Evolutionary conservation across 192 early-diverging fungal species (phyloP).

Genomic region (Umbelopsis isabellina): DNA sequence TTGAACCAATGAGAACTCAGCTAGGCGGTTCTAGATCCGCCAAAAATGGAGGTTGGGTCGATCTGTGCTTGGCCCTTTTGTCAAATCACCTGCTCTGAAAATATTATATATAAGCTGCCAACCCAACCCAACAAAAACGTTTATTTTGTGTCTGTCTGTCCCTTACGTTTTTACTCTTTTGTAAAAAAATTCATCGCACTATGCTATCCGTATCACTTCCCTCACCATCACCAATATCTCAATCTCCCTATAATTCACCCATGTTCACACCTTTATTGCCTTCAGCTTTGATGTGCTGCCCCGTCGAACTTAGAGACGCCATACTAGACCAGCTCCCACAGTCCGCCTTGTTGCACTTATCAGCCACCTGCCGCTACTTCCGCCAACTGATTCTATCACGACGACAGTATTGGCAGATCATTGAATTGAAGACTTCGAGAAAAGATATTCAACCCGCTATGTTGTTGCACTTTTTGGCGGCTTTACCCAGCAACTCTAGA

Average conservation of each 20-base stretch:
- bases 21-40: neutral
- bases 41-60: neutral
- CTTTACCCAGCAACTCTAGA: slow-evolving; percentile 1
- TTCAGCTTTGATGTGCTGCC: slow-evolving; percentile 1
- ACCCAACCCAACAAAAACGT: neutral
- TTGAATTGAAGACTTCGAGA: neutral
- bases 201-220: slow-evolving; percentile 10
- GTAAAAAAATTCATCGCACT: neutral
- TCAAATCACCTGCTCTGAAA: neutral
- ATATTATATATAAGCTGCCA: neutral
- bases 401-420: slow-evolving; percentile 8
- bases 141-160: neutral
- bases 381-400: slow-evolving; percentile 13
- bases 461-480: neutral
- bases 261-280: neutral
- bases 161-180: neutral
- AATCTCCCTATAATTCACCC: neutral
- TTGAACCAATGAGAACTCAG: neutral
- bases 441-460: neutral
- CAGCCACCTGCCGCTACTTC: slow-evolving; percentile 13
- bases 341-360: slow-evolving; percentile 5
- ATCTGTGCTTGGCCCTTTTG: neutral
- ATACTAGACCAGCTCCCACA: slow-evolving; percentile 11
- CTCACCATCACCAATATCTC: slow-evolving; percentile 11
- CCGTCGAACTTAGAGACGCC: slow-evolving; percentile 6